Base-by-base conservation (phyloP, 495 filamentous ascomycete genomes). In the Cairneyella variabilis region DNA sequence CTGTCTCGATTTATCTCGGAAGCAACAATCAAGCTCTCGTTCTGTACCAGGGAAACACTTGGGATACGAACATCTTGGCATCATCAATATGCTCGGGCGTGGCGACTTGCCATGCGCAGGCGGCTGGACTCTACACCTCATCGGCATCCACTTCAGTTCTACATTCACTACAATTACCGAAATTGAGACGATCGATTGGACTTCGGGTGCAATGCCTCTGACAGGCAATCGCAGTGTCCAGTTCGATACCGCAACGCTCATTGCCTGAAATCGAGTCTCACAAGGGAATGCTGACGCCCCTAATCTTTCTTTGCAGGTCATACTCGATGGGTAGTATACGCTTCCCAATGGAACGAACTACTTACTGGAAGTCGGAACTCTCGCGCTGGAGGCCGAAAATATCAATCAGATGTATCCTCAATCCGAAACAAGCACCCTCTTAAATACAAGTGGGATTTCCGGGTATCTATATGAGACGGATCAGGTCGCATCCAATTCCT, bases 401-500 rank as follows among this genome's bases (percentile, higher is more conserved):
- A 23, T 65, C 22, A 67, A 69, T 40, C 68, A 72, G 56, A 43
- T 58, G 3, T 48, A 48, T 8, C 40, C 18, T 57, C 66, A n/a
- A 0, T 17, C 2, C 63, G 63, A 32, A 32, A 32, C n/a, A n/a
- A n/a, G n/a, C n/a, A n/a, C n/a, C n/a, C n/a, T n/a, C n/a, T n/a
- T n/a, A n/a, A n/a, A n/a, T n/a, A n/a, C n/a, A n/a, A n/a, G n/a
- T n/a, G n/a, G n/a, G n/a, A n/a, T n/a, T n/a, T n/a, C n/a, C n/a
- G n/a, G n/a, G n/a, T n/a, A n/a, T n/a, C n/a, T n/a, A n/a, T n/a
- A n/a, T n/a, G n/a, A n/a, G n/a, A n/a, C n/a, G n/a, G n/a, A n/a
- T n/a, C n/a, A n/a, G n/a, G n/a, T n/a, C n/a, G n/a, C n/a, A 0
- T 80, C 77, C 1, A 74, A 73, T 39, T 78, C 76, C 8, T 80